Evolutionary conservation across 2,329 filamentous ascomycete genomes (phyloP).

Genomic region (Colletotrichum brevisporum): DNA sequence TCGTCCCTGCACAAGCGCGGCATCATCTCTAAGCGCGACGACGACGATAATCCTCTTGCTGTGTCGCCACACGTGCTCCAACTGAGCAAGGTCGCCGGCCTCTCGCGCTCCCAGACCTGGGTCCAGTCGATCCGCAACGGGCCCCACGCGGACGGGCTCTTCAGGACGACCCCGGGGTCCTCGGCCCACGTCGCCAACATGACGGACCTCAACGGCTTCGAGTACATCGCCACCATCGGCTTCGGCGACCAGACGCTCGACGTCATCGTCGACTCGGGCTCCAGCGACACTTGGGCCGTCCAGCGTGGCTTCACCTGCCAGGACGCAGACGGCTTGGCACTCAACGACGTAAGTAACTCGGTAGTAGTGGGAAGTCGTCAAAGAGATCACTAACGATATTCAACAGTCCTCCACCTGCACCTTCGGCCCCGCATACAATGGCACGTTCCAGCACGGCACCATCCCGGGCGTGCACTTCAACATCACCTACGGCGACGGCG

Average conservation of each 20-base stretch:
- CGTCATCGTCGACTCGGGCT: conserved; percentile 61
- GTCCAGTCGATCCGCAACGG: background rate
- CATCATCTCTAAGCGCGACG: background rate
- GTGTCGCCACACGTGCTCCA: conserved; percentile 4
- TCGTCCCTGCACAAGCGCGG: conserved; percentile 11
- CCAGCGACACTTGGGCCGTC: conserved; percentile 62
- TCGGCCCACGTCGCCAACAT: conserved; percentile 4
- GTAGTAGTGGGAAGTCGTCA: no score
- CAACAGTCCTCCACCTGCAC: conserved; percentile 39
- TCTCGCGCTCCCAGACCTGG: conserved; percentile 6
- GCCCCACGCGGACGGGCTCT: background rate
- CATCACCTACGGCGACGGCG: conserved; percentile 59
- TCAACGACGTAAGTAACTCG: conserved; percentile 5
- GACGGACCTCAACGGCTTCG: conserved; percentile 14
- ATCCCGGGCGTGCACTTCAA: conserved; percentile 58
- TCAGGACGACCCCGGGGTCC: background rate
- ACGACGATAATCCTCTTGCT: background rate
- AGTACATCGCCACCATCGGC: conserved; percentile 40
- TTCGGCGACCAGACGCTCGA: conserved; percentile 52
- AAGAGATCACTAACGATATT: background rate
- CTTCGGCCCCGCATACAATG: conserved; percentile 45
- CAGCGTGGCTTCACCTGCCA: conserved; percentile 51
- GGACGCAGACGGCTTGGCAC: conserved; percentile 35
- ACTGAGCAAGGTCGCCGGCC: background rate
- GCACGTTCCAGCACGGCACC: conserved; percentile 50